Percentiles rank a stretch among this genome's conserved stretches.
phyloP scores from a whole-genome alignment of 257 asterid genomes.

The Rhazya stricta region DNA sequence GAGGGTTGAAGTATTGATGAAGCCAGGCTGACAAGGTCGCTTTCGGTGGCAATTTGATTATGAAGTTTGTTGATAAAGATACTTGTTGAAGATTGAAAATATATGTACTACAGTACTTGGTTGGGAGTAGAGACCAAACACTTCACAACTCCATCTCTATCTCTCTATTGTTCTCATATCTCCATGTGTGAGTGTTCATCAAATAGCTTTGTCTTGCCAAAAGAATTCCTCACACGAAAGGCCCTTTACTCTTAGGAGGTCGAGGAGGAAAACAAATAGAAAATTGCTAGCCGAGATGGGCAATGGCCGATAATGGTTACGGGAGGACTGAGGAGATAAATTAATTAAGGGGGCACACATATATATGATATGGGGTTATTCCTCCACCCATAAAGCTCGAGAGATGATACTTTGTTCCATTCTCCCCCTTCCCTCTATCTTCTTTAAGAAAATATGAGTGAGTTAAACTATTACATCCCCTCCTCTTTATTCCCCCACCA shows the following conservation, averaged over 20 bases:
- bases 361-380: background rate
- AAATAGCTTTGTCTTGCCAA: background rate
- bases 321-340: background rate
- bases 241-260: background rate
- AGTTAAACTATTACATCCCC: too few relatives aligned
- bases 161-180: background rate
- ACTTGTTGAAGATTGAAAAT: background rate
- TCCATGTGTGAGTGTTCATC: too few relatives aligned
- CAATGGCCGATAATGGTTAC: background rate
- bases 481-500: too few relatives aligned
- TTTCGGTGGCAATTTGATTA: background rate
- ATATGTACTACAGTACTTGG: background rate
- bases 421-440: background rate
- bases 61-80: background rate
- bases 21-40: conserved; percentile 2
- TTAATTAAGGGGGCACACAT: background rate
- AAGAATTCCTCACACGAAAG: background rate
- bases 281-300: background rate
- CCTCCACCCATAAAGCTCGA: background rate
- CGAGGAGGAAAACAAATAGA: background rate
- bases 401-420: background rate
- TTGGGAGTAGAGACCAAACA: background rate
- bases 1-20: too few relatives aligned
- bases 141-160: background rate
- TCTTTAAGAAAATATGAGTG: too few relatives aligned